A percentile compares a stretch with the other conserved stretches of the same genome.
These are phyloP conservation scores for Backusella circina DNA, from an alignment of 192 early-diverging fungal genomes.

Conservation along the genomic window DNA sequence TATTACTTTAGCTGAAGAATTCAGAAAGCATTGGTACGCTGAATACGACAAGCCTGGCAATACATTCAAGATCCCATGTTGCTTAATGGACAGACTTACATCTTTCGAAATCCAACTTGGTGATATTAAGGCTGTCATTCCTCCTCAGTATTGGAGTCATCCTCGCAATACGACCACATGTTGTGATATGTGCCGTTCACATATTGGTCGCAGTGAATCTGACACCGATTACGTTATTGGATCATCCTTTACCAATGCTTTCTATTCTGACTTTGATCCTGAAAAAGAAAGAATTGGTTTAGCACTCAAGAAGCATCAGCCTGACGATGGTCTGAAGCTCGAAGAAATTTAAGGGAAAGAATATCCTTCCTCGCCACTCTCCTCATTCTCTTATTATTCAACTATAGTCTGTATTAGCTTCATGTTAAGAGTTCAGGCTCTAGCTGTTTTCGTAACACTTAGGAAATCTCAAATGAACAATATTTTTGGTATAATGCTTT, in stretches of 20 bases:
- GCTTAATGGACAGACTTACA: slow-evolving; percentile 19
- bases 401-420: too few species aligned
- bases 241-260: slow-evolving; percentile 27
- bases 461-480: too few species aligned
- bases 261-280: slow-evolving; percentile 28
- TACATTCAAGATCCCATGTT: slow-evolving; percentile 31
- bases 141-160: slow-evolving; percentile 30
- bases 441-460: too few species aligned
- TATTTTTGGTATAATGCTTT: too few species aligned
- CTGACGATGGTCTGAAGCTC: slow-evolving; percentile 12
- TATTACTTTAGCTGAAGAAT: slow-evolving; percentile 22
- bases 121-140: slow-evolving; percentile 1
- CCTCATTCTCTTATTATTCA: neutral
- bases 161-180: slow-evolving; percentile 9
- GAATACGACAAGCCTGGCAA: slow-evolving; percentile 12
- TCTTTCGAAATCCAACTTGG: slow-evolving; percentile 16
- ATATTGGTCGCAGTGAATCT: slow-evolving; percentile 16
- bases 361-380: neutral
- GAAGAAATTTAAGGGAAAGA: neutral
- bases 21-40: slow-evolving; percentile 21
- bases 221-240: slow-evolving; percentile 24
- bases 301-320: slow-evolving; percentile 12
- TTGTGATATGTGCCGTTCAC: slow-evolving; percentile 20
- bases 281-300: slow-evolving; percentile 22
- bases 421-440: too few species aligned